Percentiles rank a stretch among this genome's conserved stretches.
Evolutionary conservation across 2,329 filamentous ascomycete genomes (phyloP).

Genomic region (Phyllosticta ampelicida): DNA sequence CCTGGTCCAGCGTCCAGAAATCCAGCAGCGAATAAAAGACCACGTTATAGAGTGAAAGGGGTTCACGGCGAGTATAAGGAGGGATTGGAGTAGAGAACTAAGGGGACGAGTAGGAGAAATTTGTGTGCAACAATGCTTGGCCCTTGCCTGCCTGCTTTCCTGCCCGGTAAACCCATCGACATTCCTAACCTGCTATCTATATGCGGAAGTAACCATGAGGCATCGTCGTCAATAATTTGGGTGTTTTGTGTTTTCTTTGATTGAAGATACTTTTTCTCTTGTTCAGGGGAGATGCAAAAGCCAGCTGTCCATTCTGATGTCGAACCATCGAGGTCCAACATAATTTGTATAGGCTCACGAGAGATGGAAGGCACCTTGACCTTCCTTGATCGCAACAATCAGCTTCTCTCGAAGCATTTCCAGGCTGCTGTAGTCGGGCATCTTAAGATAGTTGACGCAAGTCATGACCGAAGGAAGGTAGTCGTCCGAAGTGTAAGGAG

Average conservation of each 20-base stretch:
- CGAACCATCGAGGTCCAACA: not conserved
- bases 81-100: not conserved
- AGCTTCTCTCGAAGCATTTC: constrained; percentile 69
- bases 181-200: not conserved
- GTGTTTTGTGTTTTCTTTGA: not conserved
- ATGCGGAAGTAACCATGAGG: not conserved
- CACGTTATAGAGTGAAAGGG: not conserved
- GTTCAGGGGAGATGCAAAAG: not conserved
- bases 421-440: constrained; percentile 82
- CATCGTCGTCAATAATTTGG: not conserved
- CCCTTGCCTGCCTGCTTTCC: not conserved
- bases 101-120: no score
- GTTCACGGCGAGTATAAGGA: not conserved
- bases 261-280: not conserved
- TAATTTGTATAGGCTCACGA: constrained; percentile 44
- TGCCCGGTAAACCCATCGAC: not conserved
- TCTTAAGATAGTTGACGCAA: constrained; percentile 96
- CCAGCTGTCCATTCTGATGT: not conserved
- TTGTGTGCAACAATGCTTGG: not conserved
- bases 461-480: constrained; percentile 99
- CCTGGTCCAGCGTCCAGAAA: not conserved
- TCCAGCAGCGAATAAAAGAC: not conserved
- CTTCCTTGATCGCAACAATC: constrained; percentile 79
- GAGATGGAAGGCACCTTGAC: constrained; percentile 94
- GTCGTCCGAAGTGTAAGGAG: constrained; percentile 86